Conservation (phyloP, 108 stramenopile species). For the Aurantiochytrium sp. region DNA sequence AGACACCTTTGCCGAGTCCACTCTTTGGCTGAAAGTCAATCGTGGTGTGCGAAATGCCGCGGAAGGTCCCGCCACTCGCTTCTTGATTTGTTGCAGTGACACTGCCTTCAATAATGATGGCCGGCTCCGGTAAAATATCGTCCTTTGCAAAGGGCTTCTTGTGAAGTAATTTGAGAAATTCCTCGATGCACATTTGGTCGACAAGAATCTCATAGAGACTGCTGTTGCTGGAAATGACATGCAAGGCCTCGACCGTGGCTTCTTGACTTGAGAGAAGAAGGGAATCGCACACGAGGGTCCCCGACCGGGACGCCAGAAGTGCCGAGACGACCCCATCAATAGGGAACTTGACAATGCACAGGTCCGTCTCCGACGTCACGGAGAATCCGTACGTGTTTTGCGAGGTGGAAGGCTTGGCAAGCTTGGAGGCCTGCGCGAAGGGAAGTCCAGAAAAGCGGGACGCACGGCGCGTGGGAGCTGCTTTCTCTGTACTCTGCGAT, state of each 20-base stretch:
- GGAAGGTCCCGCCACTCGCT: not conserved
- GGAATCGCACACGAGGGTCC: not conserved
- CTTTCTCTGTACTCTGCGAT: not conserved
- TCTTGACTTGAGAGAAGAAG: not conserved
- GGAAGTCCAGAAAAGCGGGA: no score
- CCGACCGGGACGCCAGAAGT: not conserved
- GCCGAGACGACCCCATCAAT: not conserved
- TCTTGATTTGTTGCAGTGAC: not conserved
- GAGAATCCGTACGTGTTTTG: not conserved
- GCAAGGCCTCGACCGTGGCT: not conserved
- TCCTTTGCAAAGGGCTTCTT: not conserved
- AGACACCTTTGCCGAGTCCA: not conserved
- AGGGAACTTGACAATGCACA: not conserved
- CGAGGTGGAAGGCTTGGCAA: no score
- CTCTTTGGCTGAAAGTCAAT: conserved; percentile 16
- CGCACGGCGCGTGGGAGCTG: no score
- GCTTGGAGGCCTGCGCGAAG: no score
- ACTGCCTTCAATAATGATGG: not conserved
- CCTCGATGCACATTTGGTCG: not conserved
- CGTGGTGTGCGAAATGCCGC: not conserved
- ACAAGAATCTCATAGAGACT: not conserved
- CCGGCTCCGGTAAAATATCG: not conserved
- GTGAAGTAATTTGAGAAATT: not conserved
- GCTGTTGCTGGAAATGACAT: not conserved
- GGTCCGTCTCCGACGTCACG: not conserved